Base-by-base conservation (phyloP, 108 stramenopile species). In the Discostella pseudostelligera region DNA sequence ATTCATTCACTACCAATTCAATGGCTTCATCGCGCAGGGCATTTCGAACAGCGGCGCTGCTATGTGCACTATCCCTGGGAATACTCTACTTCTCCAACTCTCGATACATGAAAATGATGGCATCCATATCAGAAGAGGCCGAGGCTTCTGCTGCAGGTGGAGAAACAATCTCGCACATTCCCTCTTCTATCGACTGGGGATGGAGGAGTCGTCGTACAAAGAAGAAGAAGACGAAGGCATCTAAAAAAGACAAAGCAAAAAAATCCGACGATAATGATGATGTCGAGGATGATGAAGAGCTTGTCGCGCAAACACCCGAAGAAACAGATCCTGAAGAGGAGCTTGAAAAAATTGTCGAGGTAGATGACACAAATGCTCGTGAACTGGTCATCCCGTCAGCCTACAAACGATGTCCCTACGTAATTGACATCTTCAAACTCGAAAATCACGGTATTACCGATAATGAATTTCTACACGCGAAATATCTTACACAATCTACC, bases 371-470 rank as follows among this genome's bases (percentile, higher is more conserved):
- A 17, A 16, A 11, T 13, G 42, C 21, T 43, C 54, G 20, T 45
- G 19, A 46, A 32, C 43, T 43, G 5, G 42, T 56, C 42, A 62
- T 56, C 53, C 67, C 49, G 0, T 20, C 55, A 8, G 59, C 74
- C 5, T 35, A 67, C 40, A 46, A 53, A 22, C 60, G 83, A 22
- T 81, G 81, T 35, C 56, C 50, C 17, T 81, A 81, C 65, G 80
- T 84, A 7, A 42, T 71, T 0, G 14, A 74, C 42, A 67, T 62
- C 5, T 81, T 79, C 65, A 37, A 54, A 21, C 45, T 69, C 14
- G 39, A 65, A 19, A 70, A 84, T 46, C 7, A 35, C 10, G 75
- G 70, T 0, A 17, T 48, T 13, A 44, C 43, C 22, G 48, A 70
- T 8, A 28, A 12, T 39, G 70, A 70, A 20, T 76, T 72, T 25